Evolutionary conservation across 2,329 filamentous ascomycete species (phyloP), one percentile per base, ranked within the genome.

Genomic region (Reticulascus tulasneorum): DNA sequence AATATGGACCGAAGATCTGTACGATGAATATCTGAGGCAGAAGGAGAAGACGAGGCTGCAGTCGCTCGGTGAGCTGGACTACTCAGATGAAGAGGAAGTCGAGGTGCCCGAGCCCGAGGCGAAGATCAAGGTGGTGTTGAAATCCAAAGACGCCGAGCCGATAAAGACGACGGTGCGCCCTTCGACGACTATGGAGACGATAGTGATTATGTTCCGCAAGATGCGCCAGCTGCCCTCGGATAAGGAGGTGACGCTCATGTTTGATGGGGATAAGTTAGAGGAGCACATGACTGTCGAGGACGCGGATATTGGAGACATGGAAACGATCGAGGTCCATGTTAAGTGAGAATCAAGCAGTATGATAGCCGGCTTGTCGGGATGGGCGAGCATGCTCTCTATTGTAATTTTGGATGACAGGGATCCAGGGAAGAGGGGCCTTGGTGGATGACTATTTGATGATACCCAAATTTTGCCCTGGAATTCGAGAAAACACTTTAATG

Each of bases 221-320:
- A 63, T 71, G 47, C 69, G 73, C 20, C 49, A 64, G 0, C 55
- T 90, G 13, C 58, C 63, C 0, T 53, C 62, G 1, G 69, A 73
- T 5, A 72, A 69, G 46, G 58, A 69, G 1, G 62, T 93, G 4
- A 69, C 71, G 23, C 63, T 94, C 9, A 67, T 73, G 47, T 90
- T 88, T 58, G 88, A 94, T 48, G 88, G 88, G 11, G 86, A 90
- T 33, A 64, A 66, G 29, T 63, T 94, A 19, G 75, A 82, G 11
- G 71, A 75, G 13, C 67, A 77, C 2, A 62, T 66, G 20, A 75
- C 71, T 3, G 69, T 93, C 29, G 67, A 68, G 28, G 79, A 85
- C 23, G 73, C 80, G 3, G 87, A 88, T 13, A 76, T 94, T 25
- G 77, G 78, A 29, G 84, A 94, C 50, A 71, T 81, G 65, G 86